Conservation (phyloP, 345 rosid species). For the Anastatica hierochuntica region DNA sequence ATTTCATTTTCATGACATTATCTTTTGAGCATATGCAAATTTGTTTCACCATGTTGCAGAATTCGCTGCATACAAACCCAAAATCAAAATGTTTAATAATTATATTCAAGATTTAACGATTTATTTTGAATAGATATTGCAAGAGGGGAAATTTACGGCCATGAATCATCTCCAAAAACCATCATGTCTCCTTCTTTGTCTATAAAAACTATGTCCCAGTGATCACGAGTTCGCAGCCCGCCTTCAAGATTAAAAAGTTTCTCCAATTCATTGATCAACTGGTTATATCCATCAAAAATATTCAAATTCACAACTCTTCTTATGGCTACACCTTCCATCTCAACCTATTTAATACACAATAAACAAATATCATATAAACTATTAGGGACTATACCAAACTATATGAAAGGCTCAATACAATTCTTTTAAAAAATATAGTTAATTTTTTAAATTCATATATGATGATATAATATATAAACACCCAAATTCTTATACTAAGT, state of each 20-base stretch:
- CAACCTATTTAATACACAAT: conserved; percentile 52
- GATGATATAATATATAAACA: no score
- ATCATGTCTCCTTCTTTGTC: conserved; percentile 60
- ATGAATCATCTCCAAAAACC: conserved; percentile 75
- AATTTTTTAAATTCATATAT: no score
- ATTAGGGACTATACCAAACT: no score
- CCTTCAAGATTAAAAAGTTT: conserved; percentile 45
- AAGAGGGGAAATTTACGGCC: conserved; percentile 38
- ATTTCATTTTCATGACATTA: neutral
- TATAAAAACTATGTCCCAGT: conserved; percentile 49
- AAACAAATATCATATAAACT: no score
- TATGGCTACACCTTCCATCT: conserved; percentile 46
- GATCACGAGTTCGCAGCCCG: conserved; percentile 27
- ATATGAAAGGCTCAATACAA: no score
- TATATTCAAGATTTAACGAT: no score
- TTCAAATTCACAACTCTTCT: conserved; percentile 52
- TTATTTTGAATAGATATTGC: no score
- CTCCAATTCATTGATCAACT: conserved; percentile 45
- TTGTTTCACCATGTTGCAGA: neutral
- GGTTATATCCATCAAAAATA: conserved; percentile 38
- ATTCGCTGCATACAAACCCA: neutral
- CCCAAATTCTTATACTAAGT: no score
- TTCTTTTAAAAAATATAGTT: no score
- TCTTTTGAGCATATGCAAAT: neutral
- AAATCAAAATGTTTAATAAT: no score